Evolutionary conservation across 345 rosid genomes (phyloP), one percentile per base, ranked within the genome.

Genomic region (Eucalyptus marginata): DNA sequence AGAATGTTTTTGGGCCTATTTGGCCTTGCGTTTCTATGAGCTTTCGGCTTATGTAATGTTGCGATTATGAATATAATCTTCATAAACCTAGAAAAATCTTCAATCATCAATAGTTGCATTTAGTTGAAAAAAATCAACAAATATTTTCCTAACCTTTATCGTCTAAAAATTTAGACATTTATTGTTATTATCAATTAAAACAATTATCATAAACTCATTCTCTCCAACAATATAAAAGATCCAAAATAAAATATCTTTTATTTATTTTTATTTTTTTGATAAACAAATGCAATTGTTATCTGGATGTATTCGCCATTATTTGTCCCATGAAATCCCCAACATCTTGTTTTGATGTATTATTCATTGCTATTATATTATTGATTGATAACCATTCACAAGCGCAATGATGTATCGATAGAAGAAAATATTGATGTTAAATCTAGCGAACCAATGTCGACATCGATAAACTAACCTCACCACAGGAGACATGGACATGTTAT

Each of bases 191-290:
- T 15, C 33, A 31, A 14, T 27, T 4, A 31, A 7, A 66, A 15
- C 11, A 15, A 13, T 66, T 66, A 13, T 14, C 0, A 2, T n/a
- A 14, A 16, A n/a, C 36, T 8, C 0, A n/a, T 7, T 31, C 10
- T 66, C 18, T 66, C 20, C 36, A n/a, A 8, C 1, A 2, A 17
- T 68, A 66, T 66, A 66, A 66, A 66, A 15, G 10, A n/a, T 7
- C 18, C 8, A 29, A n/a, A 66, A 14, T 4, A 7, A 7, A 31
- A n/a, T n/a, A 31, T 14, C 5, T 66, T 66, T 25, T 43, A 43
- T 43, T 15, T 50, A 2, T 49, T 49, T 13, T 49, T 49, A 13
- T 49, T 14, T 50, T 49, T 52, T 18, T 7, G 3, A 13, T 22
- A 56, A 56, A 56, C 29, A 56, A 27, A 59, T 0, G 64, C n/a